phyloP scores from a whole-genome alignment of 768 basidiomycete species.

The Boletus coccyginus region DNA sequence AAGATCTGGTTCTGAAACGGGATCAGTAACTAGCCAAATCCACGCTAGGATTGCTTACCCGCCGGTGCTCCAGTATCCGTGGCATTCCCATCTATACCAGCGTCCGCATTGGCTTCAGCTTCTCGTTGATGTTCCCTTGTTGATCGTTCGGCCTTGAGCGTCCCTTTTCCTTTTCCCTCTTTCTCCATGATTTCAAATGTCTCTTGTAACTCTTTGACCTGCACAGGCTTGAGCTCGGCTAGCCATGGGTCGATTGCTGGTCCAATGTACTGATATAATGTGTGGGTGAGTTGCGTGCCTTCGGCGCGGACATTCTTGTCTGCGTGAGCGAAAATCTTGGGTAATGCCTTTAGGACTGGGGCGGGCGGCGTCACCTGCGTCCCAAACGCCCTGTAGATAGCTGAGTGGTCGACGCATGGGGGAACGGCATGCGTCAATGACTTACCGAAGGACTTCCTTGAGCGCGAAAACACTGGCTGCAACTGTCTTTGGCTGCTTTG shows the following conservation, averaged over 20 bases:
- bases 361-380: conserved; percentile 68
- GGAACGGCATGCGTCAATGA: not conserved
- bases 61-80: conserved; percentile 49
- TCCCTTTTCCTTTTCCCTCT: conserved; percentile 82
- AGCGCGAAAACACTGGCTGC: conserved; percentile 73
- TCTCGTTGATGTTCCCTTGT: conserved; percentile 79
- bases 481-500: conserved; percentile 95
- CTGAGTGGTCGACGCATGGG: not conserved
- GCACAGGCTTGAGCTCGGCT: conserved; percentile 91
- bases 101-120: conserved; percentile 44
- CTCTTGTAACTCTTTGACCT: conserved; percentile 93
- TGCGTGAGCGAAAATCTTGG: conserved; percentile 91
- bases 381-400: conserved; percentile 66
- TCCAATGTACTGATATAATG: conserved; percentile 85
- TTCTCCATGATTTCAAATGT: conserved; percentile 81
- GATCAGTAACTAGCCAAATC: conserved; percentile 6
- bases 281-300: conserved; percentile 72
- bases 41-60: conserved; percentile 36
- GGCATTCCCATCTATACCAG: conserved; percentile 33
- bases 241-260: conserved; percentile 80
- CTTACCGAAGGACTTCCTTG: conserved; percentile 83
- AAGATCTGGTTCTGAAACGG: conserved; percentile 44
- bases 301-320: conserved; percentile 96
- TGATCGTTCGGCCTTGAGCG: conserved; percentile 71
- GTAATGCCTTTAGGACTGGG: conserved; percentile 79